A percentile compares a stretch with the other conserved stretches of the same genome.
These are phyloP conservation scores for Clonostachys rhizophaga DNA, from an alignment of 2,329 filamentous ascomycete species.

Conservation along the genomic window DNA sequence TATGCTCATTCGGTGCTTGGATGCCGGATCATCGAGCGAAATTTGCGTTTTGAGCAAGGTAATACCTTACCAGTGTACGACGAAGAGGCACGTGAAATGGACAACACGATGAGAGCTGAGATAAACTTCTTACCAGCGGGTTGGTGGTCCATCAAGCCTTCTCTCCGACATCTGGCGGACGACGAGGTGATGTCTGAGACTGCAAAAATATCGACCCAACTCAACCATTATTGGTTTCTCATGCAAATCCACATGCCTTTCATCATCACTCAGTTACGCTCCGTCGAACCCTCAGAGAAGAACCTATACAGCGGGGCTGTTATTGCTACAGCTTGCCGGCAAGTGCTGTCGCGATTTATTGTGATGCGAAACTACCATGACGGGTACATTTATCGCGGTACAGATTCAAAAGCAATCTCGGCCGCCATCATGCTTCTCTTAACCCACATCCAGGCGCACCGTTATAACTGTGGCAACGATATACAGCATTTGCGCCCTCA, in stretches of 20 bases:
- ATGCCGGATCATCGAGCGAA: not conserved
- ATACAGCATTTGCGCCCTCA: not conserved
- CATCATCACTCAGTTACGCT: no score
- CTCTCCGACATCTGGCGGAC: not conserved
- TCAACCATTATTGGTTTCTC: not conserved
- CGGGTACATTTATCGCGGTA: not conserved
- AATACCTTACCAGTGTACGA: not conserved
- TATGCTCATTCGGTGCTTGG: not conserved
- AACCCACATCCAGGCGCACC: not conserved
- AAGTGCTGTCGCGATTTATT: not conserved
- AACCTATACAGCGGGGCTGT: no score
- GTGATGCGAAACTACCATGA: not conserved
- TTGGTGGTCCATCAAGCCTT: not conserved
- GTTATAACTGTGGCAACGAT: not conserved
- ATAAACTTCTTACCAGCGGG: not conserved
- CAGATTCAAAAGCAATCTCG: not conserved
- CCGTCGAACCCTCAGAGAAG: no score
- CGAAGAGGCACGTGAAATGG: not conserved
- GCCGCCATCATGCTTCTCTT: not conserved
- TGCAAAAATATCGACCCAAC: not conserved
- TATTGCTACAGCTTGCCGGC: not conserved
- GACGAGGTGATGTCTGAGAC: not conserved
- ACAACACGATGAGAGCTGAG: not conserved
- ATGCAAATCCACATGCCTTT: no score
- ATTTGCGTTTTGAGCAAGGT: not conserved